A percentile compares a stretch with the other conserved stretches of the same genome.
phyloP scores from a whole-genome alignment of 192 early-diverging fungal species.

The Coemansia sp. region DNA sequence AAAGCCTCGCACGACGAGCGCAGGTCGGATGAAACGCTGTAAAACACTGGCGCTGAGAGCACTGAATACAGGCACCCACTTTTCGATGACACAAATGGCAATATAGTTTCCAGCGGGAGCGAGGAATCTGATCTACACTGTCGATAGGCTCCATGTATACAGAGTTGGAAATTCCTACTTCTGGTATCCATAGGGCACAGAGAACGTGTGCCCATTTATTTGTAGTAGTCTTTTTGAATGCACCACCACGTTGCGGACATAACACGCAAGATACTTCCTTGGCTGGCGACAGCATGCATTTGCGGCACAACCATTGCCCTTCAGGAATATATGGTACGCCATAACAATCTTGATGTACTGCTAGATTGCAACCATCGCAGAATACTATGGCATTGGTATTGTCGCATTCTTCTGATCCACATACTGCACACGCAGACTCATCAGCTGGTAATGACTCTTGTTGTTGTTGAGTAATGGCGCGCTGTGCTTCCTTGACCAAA shows the following conservation, averaged over 20 bases:
- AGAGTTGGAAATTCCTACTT: conserved; percentile 80
- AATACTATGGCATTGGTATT: conserved; percentile 99
- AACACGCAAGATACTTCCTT: conserved; percentile 84
- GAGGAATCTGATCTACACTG: conserved; percentile 84
- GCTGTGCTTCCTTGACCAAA: conserved; percentile 80
- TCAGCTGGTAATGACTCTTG: conserved; percentile 65
- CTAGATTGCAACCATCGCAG: conserved; percentile 98
- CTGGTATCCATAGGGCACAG: conserved; percentile 97
- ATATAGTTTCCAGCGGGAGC: conserved; percentile 79
- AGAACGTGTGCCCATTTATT: conserved; percentile 95
- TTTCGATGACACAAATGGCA: conserved; percentile 86
- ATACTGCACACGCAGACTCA: conserved; percentile 89
- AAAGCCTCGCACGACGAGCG: conserved; percentile 81
- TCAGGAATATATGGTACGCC: conserved; percentile 99
- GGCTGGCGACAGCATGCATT: conserved; percentile 96
- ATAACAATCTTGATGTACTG: conserved; percentile 99
- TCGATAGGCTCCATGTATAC: conserved; percentile 99
- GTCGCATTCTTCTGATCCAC: conserved; percentile 98
- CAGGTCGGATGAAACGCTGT: conserved; percentile 92
- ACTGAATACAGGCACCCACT: conserved; percentile 94
- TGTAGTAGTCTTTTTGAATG: conserved; percentile 92
- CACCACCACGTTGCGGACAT: conserved; percentile 91
- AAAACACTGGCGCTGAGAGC: conserved; percentile 85
- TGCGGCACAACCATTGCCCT: conserved; percentile 98
- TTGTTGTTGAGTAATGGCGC: conserved; percentile 56